These are phyloP conservation scores for Daphne laureola DNA, from an alignment of 441 rosid genomes.

Conservation along the genomic window DNA sequence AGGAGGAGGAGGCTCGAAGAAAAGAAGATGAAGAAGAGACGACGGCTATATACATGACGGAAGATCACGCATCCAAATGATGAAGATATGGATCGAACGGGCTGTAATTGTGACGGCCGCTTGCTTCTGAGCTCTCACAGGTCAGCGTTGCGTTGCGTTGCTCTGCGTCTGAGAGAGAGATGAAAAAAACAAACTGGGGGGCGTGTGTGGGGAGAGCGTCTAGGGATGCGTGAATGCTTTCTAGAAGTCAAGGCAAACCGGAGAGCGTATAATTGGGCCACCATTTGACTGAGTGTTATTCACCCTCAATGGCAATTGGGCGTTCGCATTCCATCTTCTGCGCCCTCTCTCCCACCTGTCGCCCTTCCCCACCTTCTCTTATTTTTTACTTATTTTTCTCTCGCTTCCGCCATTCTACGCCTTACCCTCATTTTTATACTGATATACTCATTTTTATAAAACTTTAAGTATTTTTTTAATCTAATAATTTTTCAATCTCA, in stretches of 20 bases:
- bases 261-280: no score
- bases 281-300: no score
- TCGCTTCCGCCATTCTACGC: no score
- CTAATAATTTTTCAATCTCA: no score
- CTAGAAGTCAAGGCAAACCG: conserved; percentile 5
- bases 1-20: conserved; percentile 35
- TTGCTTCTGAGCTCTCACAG: conserved; percentile 3
- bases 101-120: conserved; percentile 29
- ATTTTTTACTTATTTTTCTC: no score
- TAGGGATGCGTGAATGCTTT: conserved; percentile 46
- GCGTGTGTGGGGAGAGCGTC: conserved; percentile 40
- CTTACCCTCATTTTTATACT: no score
- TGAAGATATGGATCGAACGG: conserved; percentile 19
- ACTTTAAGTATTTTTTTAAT: no score
- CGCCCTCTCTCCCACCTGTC: no score
- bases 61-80: conserved; percentile 29
- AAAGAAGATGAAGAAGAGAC: conserved; percentile 43
- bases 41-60: conserved; percentile 65
- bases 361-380: no score
- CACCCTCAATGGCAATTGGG: no score
- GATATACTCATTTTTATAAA: no score
- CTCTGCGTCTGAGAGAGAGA: conserved; percentile 1
- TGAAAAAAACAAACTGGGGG: conserved; percentile 5
- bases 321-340: no score
- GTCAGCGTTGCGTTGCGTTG: neutral